These are phyloP conservation scores for Fragaria vesca DNA, from an alignment of 306 rosid species.

Conservation along the genomic window DNA sequence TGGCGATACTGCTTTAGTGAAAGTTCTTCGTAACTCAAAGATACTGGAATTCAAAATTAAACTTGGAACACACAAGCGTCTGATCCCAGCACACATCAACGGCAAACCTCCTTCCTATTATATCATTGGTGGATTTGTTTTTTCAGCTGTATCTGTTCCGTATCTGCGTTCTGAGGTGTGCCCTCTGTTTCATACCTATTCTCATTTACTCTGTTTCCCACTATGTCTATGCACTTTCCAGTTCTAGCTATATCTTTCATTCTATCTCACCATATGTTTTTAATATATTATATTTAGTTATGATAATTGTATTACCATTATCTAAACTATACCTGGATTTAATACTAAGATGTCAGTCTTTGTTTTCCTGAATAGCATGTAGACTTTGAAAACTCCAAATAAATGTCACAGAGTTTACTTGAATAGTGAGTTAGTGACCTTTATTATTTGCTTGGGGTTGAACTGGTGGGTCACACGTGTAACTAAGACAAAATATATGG, in stretches of 20 bases:
- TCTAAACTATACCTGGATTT: not conserved
- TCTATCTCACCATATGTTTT: not conserved
- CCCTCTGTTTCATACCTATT: not conserved
- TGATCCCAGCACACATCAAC: constrained; percentile 76
- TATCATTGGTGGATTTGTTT: constrained; percentile 78
- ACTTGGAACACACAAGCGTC: constrained; percentile 66
- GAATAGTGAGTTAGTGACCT: not conserved
- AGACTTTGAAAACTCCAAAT: not conserved
- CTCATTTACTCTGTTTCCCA: not conserved
- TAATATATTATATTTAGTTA: not conserved
- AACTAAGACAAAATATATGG: not conserved
- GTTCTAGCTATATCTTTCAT: not conserved
- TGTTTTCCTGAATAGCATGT: not conserved
- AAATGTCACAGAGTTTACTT: not conserved
- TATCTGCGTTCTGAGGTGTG: constrained; percentile 88
- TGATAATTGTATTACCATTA: not conserved
- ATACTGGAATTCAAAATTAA: constrained; percentile 50
- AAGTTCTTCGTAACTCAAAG: constrained; percentile 51
- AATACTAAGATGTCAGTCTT: not conserved
- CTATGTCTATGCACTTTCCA: not conserved
- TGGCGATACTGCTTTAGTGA: constrained; percentile 52
- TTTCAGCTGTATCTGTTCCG: constrained; percentile 71
- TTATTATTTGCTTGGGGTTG: not conserved
- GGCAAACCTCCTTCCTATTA: constrained; percentile 78
- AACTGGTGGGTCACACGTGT: not conserved